These are phyloP conservation scores for Clonostachys chloroleuca DNA, from an alignment of 2,329 filamentous ascomycete genomes.

Conservation along the genomic window DNA sequence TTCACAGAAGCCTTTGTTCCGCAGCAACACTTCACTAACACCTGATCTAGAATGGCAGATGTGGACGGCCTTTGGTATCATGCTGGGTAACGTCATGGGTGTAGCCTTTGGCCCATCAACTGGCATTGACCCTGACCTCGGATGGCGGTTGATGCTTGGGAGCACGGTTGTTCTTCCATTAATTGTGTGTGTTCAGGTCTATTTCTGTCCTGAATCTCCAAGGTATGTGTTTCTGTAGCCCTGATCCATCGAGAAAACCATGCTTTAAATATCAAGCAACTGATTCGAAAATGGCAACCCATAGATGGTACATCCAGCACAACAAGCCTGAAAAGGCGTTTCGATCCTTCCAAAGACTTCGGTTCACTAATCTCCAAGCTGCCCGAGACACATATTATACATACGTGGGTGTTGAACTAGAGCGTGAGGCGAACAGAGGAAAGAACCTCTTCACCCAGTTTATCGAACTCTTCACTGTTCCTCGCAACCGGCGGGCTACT, in stretches of 20 bases:
- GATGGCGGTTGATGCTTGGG: slow-evolving; percentile 34
- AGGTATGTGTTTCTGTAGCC: slow-evolving; percentile 18
- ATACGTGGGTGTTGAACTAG: slow-evolving; percentile 26
- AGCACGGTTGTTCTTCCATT: slow-evolving; percentile 49
- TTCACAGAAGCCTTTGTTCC: no score
- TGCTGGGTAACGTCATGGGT: slow-evolving; percentile 28
- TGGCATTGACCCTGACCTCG: slow-evolving; percentile 23
- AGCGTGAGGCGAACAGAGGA: slow-evolving; percentile 15
- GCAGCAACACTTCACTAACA: no score
- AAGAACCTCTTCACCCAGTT: slow-evolving; percentile 20
- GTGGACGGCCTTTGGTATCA: slow-evolving; percentile 29
- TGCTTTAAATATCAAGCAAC: no score
- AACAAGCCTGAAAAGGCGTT: slow-evolving; percentile 38
- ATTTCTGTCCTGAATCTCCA: slow-evolving; percentile 48
- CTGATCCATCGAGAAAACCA: no score
- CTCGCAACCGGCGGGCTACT: slow-evolving; percentile 26
- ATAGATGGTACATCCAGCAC: slow-evolving; percentile 47
- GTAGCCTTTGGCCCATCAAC: slow-evolving; percentile 19
- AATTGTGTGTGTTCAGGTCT: slow-evolving; percentile 45
- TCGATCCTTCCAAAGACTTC: slow-evolving; percentile 35
- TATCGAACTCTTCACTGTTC: slow-evolving; percentile 28
- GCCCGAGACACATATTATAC: slow-evolving; percentile 47
- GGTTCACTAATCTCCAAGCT: slow-evolving; percentile 41
- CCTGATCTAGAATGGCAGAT: slow-evolving; percentile 20
- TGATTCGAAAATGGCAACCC: no score